Percentiles rank a stretch among this genome's conserved stretches.
Conservation (phyloP, 257 asterid species). For the Osmanthus fragrans region DNA sequence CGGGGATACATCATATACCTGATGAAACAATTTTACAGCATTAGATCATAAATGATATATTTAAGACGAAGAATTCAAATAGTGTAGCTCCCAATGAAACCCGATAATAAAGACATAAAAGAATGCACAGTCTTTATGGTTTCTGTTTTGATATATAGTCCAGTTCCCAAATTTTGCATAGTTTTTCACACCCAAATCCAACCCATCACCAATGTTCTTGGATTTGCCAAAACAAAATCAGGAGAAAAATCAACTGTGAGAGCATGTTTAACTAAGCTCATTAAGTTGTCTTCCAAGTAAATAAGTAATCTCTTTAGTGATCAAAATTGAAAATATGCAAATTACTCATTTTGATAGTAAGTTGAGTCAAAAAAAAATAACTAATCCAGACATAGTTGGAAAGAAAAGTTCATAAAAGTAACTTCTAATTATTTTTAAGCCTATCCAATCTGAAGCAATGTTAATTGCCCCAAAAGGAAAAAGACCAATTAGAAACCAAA, state of each 20-base stretch:
- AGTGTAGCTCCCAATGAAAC: background rate
- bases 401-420: background rate
- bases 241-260: background rate
- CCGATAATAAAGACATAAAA: background rate
- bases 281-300: background rate
- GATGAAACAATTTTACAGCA: background rate
- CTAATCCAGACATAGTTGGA: background rate
- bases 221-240: background rate
- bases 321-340: background rate
- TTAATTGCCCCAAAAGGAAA: background rate
- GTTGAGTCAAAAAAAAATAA: background rate
- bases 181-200: background rate
- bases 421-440: background rate
- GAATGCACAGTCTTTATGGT: background rate
- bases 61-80: background rate
- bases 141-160: too few species aligned
- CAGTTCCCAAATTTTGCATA: background rate
- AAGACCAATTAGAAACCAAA: too few species aligned
- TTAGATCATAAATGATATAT: background rate
- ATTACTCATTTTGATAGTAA: background rate
- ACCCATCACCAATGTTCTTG: background rate
- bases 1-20: slow-evolving; percentile 91
- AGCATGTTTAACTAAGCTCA: background rate
- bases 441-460: background rate
- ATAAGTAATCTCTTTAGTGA: background rate